Conservation (phyloP, 352 stramenopile genomes). For the Globisporangium splendens region DNA sequence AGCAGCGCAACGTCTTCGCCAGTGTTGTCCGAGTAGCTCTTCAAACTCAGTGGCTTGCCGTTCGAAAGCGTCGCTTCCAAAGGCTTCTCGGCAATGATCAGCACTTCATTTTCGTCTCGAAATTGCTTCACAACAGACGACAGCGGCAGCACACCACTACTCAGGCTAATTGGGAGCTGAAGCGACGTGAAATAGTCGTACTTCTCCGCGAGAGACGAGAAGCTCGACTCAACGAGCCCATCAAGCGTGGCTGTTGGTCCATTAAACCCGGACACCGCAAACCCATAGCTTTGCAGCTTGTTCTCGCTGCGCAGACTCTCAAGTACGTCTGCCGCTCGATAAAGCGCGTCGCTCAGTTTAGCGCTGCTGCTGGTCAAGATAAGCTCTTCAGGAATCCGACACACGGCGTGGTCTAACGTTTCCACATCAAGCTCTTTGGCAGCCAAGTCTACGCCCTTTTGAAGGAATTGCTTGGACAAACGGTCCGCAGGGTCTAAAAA, state of each 20-base stretch:
- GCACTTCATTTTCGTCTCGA: constrained; percentile 35
- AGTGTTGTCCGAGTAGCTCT: constrained; percentile 30
- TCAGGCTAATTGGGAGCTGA: constrained; percentile 51
- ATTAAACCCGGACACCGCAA: constrained; percentile 27
- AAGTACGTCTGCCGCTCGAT: constrained; percentile 28
- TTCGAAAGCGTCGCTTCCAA: constrained; percentile 60
- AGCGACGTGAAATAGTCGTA: constrained; percentile 56
- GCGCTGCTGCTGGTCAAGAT: constrained; percentile 3
- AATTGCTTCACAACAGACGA: constrained; percentile 36
- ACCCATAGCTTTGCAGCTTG: constrained; percentile 67
- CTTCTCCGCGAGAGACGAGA: constrained; percentile 35
- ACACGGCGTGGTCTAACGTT: constrained; percentile 56
- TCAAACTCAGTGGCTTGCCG: constrained; percentile 58
- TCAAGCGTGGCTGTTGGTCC: constrained; percentile 25
- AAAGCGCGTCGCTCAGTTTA: constrained; percentile 31
- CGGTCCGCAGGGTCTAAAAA: constrained; percentile 26
- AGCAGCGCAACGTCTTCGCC: constrained; percentile 69
- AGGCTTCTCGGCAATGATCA: constrained; percentile 62
- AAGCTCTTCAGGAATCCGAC: constrained; percentile 60
- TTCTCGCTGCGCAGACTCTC: constrained; percentile 34
- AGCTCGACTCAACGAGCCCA: constrained; percentile 37
- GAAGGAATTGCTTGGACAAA: constrained; percentile 36
- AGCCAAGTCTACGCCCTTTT: constrained; percentile 45
- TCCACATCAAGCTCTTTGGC: constrained; percentile 53
- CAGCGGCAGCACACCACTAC: constrained; percentile 30